Base-by-base conservation (phyloP, 331 rosid genomes). In the Rosa hybrid region DNA sequence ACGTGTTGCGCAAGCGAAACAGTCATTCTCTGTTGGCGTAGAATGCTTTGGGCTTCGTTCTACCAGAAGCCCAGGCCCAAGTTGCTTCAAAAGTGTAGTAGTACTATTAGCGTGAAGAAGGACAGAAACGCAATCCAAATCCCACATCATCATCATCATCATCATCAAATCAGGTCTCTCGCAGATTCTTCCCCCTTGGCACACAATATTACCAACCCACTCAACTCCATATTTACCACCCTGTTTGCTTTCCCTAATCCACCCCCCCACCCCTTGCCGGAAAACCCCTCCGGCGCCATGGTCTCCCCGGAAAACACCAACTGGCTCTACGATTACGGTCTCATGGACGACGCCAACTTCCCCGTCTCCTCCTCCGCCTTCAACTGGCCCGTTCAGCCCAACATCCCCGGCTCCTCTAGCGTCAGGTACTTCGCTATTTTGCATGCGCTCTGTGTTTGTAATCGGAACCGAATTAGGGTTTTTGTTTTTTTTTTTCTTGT, bases 301-400 rank as follows among this genome's bases (percentile, higher is more conserved):
- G 98, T 83, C 67, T 88, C 97, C 73, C 92, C 97, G 72, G 98
- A 96, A 90, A 96, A 82, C 86, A 81, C 88, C 87, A 90, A 91
- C 76, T 96, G 99, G 99, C 83, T 93, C 46, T 90, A 75, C 84
- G 97, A 96, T 79, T 96, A 89, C 56, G 87, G 76, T 34, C 81
- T 95, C 80, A 89, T 96, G 73, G 99, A 96, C 59, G 97, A 91
- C n/a, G 85, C 87, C 41, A 85, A 78, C 87, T 95, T 95, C 81
- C 68, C 87, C 13, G 88, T 83, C 25, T 81, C 92, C 48, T 68
- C 91, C 70, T 67, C 97, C 0, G 88, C 85, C 34, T 94, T 94
- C 85, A 60, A 77, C 67, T 96, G 99, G 98, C 84, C 94, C 17
- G 86, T 81, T 6, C 95, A 88, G 16, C 63, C 93, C 82, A 30